Conservation (phyloP, 129 eudicot genomes). For the Flaveria ramosissima region DNA sequence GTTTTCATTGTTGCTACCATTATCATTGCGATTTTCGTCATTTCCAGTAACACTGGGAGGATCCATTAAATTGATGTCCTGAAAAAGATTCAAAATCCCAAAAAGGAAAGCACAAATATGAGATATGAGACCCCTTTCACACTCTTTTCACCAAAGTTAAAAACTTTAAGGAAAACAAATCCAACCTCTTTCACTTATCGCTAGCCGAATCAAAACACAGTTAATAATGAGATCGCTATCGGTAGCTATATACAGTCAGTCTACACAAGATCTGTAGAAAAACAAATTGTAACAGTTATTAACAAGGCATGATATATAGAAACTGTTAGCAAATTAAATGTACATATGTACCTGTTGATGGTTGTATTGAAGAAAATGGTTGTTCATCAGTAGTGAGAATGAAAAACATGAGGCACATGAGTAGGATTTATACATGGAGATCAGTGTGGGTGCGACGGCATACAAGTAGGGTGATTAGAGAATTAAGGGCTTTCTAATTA, state of each 20-base stretch:
- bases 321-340: no score
- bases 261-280: conserved; percentile 2
- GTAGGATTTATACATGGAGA: conserved; percentile 22
- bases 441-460: conserved; percentile 25
- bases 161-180: background rate
- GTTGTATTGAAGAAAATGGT: conserved; percentile 17
- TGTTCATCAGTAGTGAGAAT: background rate
- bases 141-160: background rate
- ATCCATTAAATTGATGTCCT: conserved; percentile 30
- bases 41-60: conserved; percentile 5
- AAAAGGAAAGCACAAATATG: background rate
- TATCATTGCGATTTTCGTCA: conserved; percentile 8
- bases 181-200: background rate
- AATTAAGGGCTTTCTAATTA: conserved; percentile 32
- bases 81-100: conserved; percentile 12
- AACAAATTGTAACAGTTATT: background rate
- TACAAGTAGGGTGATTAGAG: conserved; percentile 37
- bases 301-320: no score
- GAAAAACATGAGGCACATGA: conserved; percentile 14
- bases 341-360: conserved; percentile 10
- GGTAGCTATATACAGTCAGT: conserved; percentile 6
- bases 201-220: background rate
- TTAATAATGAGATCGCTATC: conserved; percentile 3
- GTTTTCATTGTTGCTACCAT: background rate
- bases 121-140: background rate